A percentile compares a stretch with the other conserved stretches of the same genome.
Evolutionary conservation across 2,329 filamentous ascomycete species (phyloP).

Genomic region (Alternaria sp.): DNA sequence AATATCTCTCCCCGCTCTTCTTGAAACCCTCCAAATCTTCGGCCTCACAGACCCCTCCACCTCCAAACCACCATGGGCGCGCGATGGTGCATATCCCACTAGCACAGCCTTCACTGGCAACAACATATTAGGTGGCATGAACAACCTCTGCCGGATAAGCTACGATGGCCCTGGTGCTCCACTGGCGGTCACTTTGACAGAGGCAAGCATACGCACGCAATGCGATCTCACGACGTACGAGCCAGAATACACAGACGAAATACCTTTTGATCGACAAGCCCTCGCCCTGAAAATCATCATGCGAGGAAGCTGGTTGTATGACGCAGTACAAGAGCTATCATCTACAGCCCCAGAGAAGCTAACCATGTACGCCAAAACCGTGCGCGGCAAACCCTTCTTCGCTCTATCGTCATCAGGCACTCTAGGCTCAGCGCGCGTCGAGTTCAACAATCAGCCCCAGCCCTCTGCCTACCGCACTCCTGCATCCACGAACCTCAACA

Average conservation of each 20-base stretch:
- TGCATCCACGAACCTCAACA: constrained; percentile 18
- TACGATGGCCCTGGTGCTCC: constrained; percentile 78
- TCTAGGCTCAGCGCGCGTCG: constrained; percentile 66
- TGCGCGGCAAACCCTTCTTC: constrained; percentile 65
- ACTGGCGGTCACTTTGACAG: constrained; percentile 84
- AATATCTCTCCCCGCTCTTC: constrained; percentile 82
- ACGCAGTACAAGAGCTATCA: constrained; percentile 72
- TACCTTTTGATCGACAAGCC: constrained; percentile 83
- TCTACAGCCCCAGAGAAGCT: constrained; percentile 75
- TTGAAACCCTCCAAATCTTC: constrained; percentile 96
- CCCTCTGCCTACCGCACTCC: constrained; percentile 20
- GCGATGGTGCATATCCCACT: constrained; percentile 56
- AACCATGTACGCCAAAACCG: constrained; percentile 59
- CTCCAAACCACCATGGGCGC: constrained; percentile 47
- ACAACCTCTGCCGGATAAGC: constrained; percentile 82
- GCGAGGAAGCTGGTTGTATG: constrained; percentile 75
- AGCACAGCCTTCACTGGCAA: constrained; percentile 78
- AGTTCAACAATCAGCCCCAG: constrained; percentile 59
- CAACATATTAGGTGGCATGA: constrained; percentile 75
- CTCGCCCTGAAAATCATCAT: constrained; percentile 94
- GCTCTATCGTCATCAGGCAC: constrained; percentile 71
- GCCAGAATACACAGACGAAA: constrained; percentile 69
- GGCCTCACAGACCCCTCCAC: constrained; percentile 64
- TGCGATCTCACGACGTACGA: constrained; percentile 91
- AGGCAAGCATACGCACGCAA: constrained; percentile 74